A percentile compares a stretch with the other conserved stretches of the same genome.
These are phyloP conservation scores for Botrytis cinerea DNA, from an alignment of 2,329 filamentous ascomycete species.

Conservation along the genomic window DNA sequence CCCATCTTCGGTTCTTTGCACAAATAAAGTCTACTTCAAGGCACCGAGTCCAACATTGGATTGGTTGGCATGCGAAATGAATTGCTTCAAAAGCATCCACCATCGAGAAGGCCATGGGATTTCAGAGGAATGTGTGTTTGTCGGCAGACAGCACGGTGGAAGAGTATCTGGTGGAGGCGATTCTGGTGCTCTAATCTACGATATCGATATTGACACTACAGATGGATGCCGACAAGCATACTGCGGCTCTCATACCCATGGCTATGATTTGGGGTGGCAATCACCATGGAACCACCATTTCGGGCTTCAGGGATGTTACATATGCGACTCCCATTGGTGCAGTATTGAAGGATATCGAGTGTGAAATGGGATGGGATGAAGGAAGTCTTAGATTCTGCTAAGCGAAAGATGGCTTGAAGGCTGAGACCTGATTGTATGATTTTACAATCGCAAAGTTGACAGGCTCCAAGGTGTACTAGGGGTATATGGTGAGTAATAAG, in stretches of 20 bases:
- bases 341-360: neutral
- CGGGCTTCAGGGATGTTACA: neutral
- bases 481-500: no score
- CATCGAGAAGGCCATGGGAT: neutral
- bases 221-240: neutral
- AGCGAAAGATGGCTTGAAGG: neutral
- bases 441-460: no score
- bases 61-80: neutral
- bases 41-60: neutral
- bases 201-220: neutral
- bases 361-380: neutral
- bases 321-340: neutral
- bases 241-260: neutral
- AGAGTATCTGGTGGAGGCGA: neutral
- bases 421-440: no score
- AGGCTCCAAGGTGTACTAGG: no score
- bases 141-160: rapidly evolving
- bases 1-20: neutral
- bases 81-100: neutral
- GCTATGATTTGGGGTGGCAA: neutral
- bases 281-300: neutral
- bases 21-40: neutral
- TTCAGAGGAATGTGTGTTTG: neutral
- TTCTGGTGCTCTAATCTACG: neutral
- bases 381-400: neutral